These are phyloP conservation scores for Penicillium corylophilum DNA, from an alignment of 2,329 filamentous ascomycete genomes.

Conservation along the genomic window DNA sequence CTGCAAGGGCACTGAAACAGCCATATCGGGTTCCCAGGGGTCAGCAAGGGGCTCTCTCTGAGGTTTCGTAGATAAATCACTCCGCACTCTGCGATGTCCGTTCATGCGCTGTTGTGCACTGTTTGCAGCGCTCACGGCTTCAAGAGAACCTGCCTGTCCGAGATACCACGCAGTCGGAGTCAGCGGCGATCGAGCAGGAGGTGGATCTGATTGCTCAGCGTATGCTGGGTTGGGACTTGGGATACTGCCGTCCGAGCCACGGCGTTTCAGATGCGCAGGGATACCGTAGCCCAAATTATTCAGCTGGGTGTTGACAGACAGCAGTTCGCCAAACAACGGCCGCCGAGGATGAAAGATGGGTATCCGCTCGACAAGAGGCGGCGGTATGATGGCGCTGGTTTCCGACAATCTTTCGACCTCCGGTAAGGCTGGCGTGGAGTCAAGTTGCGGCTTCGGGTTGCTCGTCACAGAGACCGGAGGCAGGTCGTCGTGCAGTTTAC, in stretches of 20 bases:
- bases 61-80: slow-evolving; percentile 55
- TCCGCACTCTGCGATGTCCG: slow-evolving; percentile 46
- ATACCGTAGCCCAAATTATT: slow-evolving; percentile 59
- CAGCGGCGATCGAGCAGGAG: slow-evolving; percentile 56
- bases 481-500: slow-evolving; percentile 20
- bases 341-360: slow-evolving; percentile 45
- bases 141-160: slow-evolving; percentile 45
- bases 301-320: slow-evolving; percentile 57
- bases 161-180: slow-evolving; percentile 69
- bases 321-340: slow-evolving; percentile 73
- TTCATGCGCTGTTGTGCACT: slow-evolving; percentile 5
- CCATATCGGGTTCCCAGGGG: slow-evolving; percentile 35
- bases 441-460: slow-evolving; percentile 15
- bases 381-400: slow-evolving; percentile 11
- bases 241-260: slow-evolving; percentile 71
- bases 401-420: slow-evolving; percentile 2
- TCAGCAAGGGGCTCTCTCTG: slow-evolving; percentile 28
- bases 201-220: slow-evolving; percentile 36
- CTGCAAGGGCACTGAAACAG: slow-evolving; percentile 30
- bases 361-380: slow-evolving; percentile 19
- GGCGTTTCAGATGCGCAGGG: slow-evolving; percentile 52
- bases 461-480: slow-evolving; percentile 10
- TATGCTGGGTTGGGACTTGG: slow-evolving; percentile 51
- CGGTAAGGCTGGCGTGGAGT: slow-evolving; percentile 16
- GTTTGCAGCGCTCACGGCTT: slow-evolving; percentile 36